Evolutionary conservation across 139 green algal species (phyloP).

Genomic region (Picochlorum sp.): DNA sequence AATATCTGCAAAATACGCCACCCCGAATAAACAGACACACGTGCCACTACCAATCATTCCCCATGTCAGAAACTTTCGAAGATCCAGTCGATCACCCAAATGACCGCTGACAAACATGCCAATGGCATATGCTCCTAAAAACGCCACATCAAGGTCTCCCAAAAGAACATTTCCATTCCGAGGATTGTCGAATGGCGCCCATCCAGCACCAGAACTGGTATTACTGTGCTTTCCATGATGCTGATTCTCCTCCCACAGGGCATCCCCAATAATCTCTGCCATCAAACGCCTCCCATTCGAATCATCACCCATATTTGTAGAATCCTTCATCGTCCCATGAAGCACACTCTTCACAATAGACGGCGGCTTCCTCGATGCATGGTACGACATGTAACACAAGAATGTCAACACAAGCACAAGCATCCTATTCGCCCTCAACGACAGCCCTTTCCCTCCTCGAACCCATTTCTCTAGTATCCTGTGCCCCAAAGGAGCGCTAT

Average conservation of each 20-base stretch:
- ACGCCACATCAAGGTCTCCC: conserved; percentile 80
- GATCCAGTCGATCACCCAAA: conserved; percentile 78
- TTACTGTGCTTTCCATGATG: background rate
- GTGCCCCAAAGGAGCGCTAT: conserved; percentile 8
- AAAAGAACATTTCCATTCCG: conserved; percentile 64
- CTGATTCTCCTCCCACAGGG: background rate
- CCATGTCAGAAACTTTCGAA: conserved; percentile 77
- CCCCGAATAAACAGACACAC: conserved; percentile 66
- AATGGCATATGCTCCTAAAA: conserved; percentile 79
- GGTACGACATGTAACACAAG: conserved; percentile 80
- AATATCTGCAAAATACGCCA: conserved; percentile 77
- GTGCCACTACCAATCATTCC: conserved; percentile 81
- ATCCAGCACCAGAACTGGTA: conserved; percentile 22
- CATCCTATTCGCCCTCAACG: conserved; percentile 25
- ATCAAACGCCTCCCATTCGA: background rate
- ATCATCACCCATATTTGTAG: background rate
- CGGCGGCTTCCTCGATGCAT: conserved; percentile 81
- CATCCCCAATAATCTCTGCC: background rate
- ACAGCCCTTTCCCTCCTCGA: background rate
- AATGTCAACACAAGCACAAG: conserved; percentile 87
- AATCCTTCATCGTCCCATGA: conserved; percentile 5
- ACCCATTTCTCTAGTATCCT: background rate
- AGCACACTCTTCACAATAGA: conserved; percentile 78
- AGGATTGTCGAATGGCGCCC: conserved; percentile 85
- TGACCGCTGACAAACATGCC: conserved; percentile 91